Evolutionary conservation across 352 stramenopile genomes (phyloP).

Genomic region (Phytopythium boreale): DNA sequence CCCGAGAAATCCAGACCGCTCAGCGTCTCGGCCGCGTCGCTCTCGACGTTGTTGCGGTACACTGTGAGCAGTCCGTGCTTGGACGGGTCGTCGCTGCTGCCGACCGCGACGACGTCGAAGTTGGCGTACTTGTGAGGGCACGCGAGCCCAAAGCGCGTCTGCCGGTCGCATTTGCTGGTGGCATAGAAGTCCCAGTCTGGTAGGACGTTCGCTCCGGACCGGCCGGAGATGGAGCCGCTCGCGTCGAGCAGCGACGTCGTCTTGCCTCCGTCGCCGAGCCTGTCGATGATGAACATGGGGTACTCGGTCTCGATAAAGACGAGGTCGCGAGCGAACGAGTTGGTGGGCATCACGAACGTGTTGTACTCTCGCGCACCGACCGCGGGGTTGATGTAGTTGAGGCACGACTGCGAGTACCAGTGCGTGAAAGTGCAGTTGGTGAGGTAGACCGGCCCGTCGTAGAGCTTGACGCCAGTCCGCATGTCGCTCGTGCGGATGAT

Average conservation of each 20-base stretch:
- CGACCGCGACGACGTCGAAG: slow-evolving; percentile 30
- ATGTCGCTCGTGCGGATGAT: slow-evolving; percentile 23
- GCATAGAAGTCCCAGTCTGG: slow-evolving; percentile 35
- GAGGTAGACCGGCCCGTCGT: slow-evolving; percentile 32
- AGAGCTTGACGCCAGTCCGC: slow-evolving; percentile 34
- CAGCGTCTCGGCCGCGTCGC: background rate
- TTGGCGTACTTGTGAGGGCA: slow-evolving; percentile 43
- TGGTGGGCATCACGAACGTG: slow-evolving; percentile 30
- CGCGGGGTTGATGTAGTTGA: slow-evolving; percentile 35
- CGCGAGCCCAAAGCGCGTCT: slow-evolving; percentile 16
- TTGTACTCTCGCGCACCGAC: slow-evolving; percentile 34
- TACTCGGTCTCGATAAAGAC: slow-evolving; percentile 25
- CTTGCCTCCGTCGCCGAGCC: slow-evolving; percentile 26
- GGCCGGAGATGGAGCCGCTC: slow-evolving; percentile 22
- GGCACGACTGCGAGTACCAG: slow-evolving; percentile 36
- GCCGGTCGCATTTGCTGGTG: slow-evolving; percentile 14
- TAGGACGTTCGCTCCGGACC: slow-evolving; percentile 16
- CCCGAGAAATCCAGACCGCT: slow-evolving; percentile 21
- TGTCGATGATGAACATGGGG: slow-evolving; percentile 21
- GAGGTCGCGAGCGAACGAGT: slow-evolving; percentile 14
- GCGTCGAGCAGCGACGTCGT: slow-evolving; percentile 27
- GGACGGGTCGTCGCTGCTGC: slow-evolving; percentile 13
- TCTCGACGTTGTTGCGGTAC: slow-evolving; percentile 24
- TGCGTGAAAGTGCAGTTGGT: slow-evolving; percentile 30
- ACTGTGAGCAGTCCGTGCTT: slow-evolving; percentile 19